These are phyloP conservation scores for Phyllostachys edulis DNA, from an alignment of 176 grass and related monocot species.

Conservation along the genomic window DNA sequence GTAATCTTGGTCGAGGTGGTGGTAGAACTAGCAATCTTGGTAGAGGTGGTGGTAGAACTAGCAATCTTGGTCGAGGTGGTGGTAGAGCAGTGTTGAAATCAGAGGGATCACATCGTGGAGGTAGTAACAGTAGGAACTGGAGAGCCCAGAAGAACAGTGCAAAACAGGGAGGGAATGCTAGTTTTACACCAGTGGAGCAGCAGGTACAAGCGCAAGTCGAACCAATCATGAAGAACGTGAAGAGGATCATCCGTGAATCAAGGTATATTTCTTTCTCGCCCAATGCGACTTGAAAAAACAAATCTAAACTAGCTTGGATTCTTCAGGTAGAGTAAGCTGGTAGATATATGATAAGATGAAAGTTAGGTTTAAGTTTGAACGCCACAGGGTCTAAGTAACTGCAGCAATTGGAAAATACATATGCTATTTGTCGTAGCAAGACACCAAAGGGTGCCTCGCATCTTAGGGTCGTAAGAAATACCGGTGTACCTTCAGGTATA, in stretches of 20 bases:
- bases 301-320: neutral
- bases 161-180: neutral
- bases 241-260: constrained; percentile 50
- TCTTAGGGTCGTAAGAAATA: too few species aligned
- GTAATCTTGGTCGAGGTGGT: constrained; percentile 16
- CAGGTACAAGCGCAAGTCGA: constrained; percentile 34
- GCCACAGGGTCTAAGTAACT: neutral
- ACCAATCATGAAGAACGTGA: constrained; percentile 42
- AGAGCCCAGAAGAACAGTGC: constrained; percentile 13
- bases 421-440: too few species aligned
- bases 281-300: constrained; percentile 1
- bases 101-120: constrained; percentile 26
- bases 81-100: constrained; percentile 29
- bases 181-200: constrained; percentile 36
- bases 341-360: constrained; percentile 24
- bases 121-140: constrained; percentile 19
- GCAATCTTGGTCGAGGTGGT: constrained; percentile 11
- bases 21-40: neutral
- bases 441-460: too few species aligned
- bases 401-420: neutral
- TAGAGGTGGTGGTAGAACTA: constrained; percentile 12
- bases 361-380: neutral
- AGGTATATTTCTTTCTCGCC: constrained; percentile 28
- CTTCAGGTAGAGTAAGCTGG: constrained; percentile 11
- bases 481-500: too few species aligned